Evolutionary conservation across 2,329 filamentous ascomycete species (phyloP), one percentile per base, ranked within the genome.

Genomic region (Ophioceras dolichostomum): DNA sequence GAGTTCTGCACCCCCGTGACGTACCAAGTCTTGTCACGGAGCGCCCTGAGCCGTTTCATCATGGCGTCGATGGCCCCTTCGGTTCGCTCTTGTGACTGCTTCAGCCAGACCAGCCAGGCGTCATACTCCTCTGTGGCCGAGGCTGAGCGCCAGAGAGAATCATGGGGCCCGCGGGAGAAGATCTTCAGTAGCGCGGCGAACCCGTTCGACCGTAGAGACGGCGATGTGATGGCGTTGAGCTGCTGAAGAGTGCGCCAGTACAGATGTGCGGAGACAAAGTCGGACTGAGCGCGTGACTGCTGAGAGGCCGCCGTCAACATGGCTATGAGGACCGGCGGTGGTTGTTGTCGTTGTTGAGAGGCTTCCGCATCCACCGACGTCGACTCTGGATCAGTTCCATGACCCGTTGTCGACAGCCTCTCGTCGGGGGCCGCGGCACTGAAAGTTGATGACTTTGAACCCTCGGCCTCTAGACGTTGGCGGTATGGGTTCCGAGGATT

Each of bases 11-110:
- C 88, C 55, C 95, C 87, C 1, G 84, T 89, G 42, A 91, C 83
- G 55, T 94, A 98, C 91, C 91, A 98, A 84, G 96, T 94, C 66
- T 96, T 96, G 55, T 94, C 84, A 30, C 91, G 76, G 28, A 95
- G 68, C 17, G 81, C 78, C 40, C 79, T 75, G 27, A 91, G 68
- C 5, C 76, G 75, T 41, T 69, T 68, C 68, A 85, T 82, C 73
- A 86, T 83, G 5, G 75, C 68, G 29, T 86, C 80, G 26, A 88
- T 79, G 10, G 76, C 70, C 3, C 69, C 71, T 48, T 89, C 84
- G 34, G 87, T 78, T 3, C 82, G 74, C 49, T 86, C 82, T 49
- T 89, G 79, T 18, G 80, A 85, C 47, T 86, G 83, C 51, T 86
- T 86, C 16, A 93, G 68, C 74, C 82, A 87, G 10, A 88, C 76